phyloP scores from a whole-genome alignment of 495 filamentous ascomycete species.

The Penicillium longicatenatum region DNA sequence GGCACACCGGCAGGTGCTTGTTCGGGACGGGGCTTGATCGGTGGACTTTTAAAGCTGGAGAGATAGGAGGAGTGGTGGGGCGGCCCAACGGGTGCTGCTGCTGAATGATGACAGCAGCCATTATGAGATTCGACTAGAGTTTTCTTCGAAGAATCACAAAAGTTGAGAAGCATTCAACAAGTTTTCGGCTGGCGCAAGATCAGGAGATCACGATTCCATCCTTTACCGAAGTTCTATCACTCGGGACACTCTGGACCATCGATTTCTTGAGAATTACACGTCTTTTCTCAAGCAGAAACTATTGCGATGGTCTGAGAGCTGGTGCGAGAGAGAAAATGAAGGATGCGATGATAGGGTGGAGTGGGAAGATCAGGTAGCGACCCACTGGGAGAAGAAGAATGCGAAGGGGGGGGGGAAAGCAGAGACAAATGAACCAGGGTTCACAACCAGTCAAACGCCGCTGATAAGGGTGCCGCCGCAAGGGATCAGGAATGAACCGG shows the following conservation, averaged over 20 bases:
- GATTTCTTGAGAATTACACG: background rate
- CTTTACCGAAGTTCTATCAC: background rate
- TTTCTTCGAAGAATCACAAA: constrained; percentile 6
- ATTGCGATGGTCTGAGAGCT: background rate
- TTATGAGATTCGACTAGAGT: constrained; percentile 21
- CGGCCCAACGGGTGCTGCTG: constrained; percentile 49
- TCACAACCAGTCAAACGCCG: constrained; percentile 12
- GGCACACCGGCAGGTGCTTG: constrained; percentile 83
- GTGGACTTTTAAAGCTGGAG: constrained; percentile 43
- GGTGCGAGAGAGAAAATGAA: constrained; percentile 3
- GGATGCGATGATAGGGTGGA: constrained; percentile 9
- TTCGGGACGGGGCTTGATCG: constrained; percentile 73
- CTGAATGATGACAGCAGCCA: constrained; percentile 56
- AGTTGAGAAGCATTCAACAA: background rate
- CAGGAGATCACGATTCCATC: constrained; percentile 17
- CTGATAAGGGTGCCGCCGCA: constrained; percentile 17
- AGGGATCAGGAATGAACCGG: constrained; percentile 15
- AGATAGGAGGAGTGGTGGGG: constrained; percentile 46
- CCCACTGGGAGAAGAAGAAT: constrained; percentile 8
- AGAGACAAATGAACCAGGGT: background rate
- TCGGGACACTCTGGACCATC: background rate
- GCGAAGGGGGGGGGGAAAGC: constrained; percentile 2
- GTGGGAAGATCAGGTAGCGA: constrained; percentile 8
- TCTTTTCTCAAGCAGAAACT: background rate
- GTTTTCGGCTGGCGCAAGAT: constrained; percentile 7